Percentiles rank a stretch among this genome's conserved stretches.
phyloP scores from a whole-genome alignment of 345 rosid genomes.

The Corchorus capsularis region DNA sequence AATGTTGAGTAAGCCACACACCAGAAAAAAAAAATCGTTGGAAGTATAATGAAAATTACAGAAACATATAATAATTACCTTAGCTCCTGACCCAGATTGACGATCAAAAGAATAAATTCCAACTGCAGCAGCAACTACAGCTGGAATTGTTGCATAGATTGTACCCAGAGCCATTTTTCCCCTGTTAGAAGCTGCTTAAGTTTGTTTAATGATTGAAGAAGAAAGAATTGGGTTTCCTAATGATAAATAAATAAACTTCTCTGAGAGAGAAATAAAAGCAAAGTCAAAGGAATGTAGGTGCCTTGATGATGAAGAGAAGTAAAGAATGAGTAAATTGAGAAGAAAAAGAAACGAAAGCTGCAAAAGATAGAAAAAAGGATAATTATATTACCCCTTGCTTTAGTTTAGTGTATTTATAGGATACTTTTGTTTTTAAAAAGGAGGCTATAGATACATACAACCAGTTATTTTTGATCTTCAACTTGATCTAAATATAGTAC shows the following conservation, averaged over 20 bases:
- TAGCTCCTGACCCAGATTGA: conserved; percentile 14
- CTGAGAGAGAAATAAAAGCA: not conserved
- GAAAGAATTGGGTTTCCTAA: conserved; percentile 1
- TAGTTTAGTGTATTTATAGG: not conserved
- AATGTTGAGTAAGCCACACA: not conserved
- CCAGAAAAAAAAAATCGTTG: too few relatives aligned
- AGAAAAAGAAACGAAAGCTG: not conserved
- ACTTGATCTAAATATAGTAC: not conserved
- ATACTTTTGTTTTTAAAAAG: not conserved
- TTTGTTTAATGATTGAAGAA: not conserved
- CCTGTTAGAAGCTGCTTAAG: not conserved
- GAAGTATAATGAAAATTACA: too few relatives aligned
- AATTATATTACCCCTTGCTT: not conserved
- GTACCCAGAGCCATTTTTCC: conserved; percentile 22
- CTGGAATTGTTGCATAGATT: conserved; percentile 16
- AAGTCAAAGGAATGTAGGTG: conserved; percentile 14
- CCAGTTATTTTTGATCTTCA: not conserved
- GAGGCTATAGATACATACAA: not conserved
- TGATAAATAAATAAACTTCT: conserved; percentile 6
- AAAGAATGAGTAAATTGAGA: conserved; percentile 1
- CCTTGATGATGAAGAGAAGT: conserved; percentile 25
- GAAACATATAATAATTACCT: not conserved
- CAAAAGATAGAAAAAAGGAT: not conserved
- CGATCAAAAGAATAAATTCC: conserved; percentile 26
- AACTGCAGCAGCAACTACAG: conserved; percentile 29